Base-by-base conservation (phyloP, 2,329 filamentous ascomycete species). In the Ophiosphaerella narmari region DNA sequence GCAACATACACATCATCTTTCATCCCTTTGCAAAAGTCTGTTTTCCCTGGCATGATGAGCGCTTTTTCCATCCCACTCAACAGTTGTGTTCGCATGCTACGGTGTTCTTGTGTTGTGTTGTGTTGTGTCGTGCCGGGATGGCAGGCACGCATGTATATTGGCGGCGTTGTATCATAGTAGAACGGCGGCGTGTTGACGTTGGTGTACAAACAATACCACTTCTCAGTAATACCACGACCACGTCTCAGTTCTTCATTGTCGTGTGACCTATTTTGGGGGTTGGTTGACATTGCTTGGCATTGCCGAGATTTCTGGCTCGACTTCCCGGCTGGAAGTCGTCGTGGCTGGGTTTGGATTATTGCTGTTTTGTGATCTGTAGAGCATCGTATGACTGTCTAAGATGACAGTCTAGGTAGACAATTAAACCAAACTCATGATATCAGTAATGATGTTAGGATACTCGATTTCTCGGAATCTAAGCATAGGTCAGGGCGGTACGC, bases 1-100 rank as follows among this genome's bases (percentile, higher is more conserved):
- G 23, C 11, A 21, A 21, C 18, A 21, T 21, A 21, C 18, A 21
- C 18, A 21, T 21, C 18, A 29, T 16, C 23, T 37, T 44, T 24
- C 29, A 21, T 29, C 36, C 36, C 31, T 9, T 24, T 39, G n/a
- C 26, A 29, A 29, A 29, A 29, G 26, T 29, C 26, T 2, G 26
- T 29, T 42, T 46, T 24, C 13, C 16, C 31, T 14, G 37, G 43
- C 43, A 46, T 46, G 36, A 29, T 37, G 36, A 23, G 43, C 35
- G 16, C 34, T 12, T 35, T 26, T 32, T 7, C 24, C 36, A 46
- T 46, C 43, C 43, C 43, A 46, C 43, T 46, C 43, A 24, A 16
- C 18, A 16, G 24, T 21, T n/a, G 16, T 31, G 29, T 24, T 13
- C 37, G 43, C 35, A 45, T 45, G 35, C 34, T 32, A 37, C 26